A percentile compares a stretch with the other conserved stretches of the same genome.
These are phyloP conservation scores for Aspergillus campestris DNA, from an alignment of 495 filamentous ascomycete species.

Conservation along the genomic window DNA sequence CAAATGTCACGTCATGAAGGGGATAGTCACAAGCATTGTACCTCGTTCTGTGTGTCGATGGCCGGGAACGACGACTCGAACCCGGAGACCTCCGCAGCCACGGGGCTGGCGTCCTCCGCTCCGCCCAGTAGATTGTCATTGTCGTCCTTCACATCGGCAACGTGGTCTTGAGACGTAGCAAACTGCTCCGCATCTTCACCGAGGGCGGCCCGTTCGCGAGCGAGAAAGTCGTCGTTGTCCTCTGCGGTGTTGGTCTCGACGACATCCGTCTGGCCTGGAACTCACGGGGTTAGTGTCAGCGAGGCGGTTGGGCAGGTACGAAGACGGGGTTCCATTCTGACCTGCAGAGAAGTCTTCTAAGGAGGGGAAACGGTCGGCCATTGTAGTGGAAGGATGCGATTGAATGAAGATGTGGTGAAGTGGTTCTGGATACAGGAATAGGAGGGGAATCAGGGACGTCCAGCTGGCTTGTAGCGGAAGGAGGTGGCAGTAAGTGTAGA, in stretches of 20 bases:
- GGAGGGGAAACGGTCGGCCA: conserved; percentile 96
- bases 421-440: not conserved
- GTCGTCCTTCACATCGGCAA: conserved; percentile 46
- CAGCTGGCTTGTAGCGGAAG: conserved; percentile 22
- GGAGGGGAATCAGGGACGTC: not conserved
- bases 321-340: conserved; percentile 33
- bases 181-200: conserved; percentile 93
- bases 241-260: conserved; percentile 32
- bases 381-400: conserved; percentile 25
- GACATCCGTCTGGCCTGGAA: conserved; percentile 51
- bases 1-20: no score
- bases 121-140: conserved; percentile 72
- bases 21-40: no score
- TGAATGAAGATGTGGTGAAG: not conserved
- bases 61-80: conserved; percentile 88
- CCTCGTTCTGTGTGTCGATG: conserved; percentile 72
- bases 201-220: conserved; percentile 77
- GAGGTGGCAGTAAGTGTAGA: conserved; percentile 5
- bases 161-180: conserved; percentile 65
- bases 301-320: not conserved
- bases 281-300: conserved; percentile 17
- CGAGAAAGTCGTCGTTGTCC: conserved; percentile 70
- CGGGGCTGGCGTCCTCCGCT: conserved; percentile 30
- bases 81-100: conserved; percentile 51
- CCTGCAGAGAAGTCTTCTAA: conserved; percentile 93